Percentiles rank a stretch among this genome's conserved stretches.
Conservation (phyloP, 495 filamentous ascomycete species). For the Trichoderma virens region DNA sequence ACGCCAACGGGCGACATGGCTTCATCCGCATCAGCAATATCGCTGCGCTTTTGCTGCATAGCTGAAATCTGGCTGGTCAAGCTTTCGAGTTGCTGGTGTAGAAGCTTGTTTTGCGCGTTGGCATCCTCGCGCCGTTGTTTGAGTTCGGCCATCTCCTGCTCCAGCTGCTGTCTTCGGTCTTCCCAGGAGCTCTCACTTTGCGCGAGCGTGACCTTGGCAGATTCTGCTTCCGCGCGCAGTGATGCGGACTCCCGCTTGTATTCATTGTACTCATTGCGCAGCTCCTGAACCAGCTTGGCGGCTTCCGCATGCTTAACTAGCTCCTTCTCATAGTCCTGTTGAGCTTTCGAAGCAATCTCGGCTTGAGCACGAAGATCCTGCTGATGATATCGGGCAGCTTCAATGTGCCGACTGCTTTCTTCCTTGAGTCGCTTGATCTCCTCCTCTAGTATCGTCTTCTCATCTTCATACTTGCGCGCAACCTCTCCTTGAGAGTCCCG, state of each 20-base stretch:
- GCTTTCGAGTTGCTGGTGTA: constrained; percentile 82
- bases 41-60: constrained; percentile 64
- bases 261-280: constrained; percentile 73
- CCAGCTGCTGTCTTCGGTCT: constrained; percentile 68
- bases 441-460: constrained; percentile 62
- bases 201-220: constrained; percentile 63
- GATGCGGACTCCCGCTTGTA: constrained; percentile 67
- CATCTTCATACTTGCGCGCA: constrained; percentile 65
- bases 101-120: constrained; percentile 72
- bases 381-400: constrained; percentile 71
- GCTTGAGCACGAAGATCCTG: constrained; percentile 89
- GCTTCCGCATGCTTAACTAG: constrained; percentile 92
- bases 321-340: constrained; percentile 91
- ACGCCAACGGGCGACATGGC: constrained; percentile 28
- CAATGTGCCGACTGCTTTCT: constrained; percentile 70
- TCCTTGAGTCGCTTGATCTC: constrained; percentile 80
- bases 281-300: constrained; percentile 66
- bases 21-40: constrained; percentile 38
- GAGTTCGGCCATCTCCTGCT: constrained; percentile 73
- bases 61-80: constrained; percentile 68
- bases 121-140: constrained; percentile 72
- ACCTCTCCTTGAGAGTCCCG: constrained; percentile 71
- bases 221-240: constrained; percentile 69
- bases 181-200: constrained; percentile 84
- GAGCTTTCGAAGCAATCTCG: constrained; percentile 83